Base-by-base conservation (phyloP, 306 rosid species). In the Potentilla sterilis region DNA sequence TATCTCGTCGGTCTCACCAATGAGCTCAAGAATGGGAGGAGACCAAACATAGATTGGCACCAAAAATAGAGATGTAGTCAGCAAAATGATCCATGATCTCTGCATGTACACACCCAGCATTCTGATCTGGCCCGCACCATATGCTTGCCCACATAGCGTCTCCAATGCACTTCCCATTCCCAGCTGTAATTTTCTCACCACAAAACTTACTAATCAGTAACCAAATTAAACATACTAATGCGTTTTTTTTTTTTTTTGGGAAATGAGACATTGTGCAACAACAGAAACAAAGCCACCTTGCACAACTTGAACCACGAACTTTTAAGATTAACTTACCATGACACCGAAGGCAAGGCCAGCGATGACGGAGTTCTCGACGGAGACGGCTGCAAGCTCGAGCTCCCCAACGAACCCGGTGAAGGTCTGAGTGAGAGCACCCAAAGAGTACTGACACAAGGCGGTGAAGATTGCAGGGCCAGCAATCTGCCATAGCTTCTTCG, bases 111-210 rank as follows among this genome's bases (percentile, higher is more conserved):
- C 85, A 0, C 97, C 97, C 11, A 91, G 57, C 97, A 86, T 89
- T 42, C 89, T 83, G 19, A 73, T 49, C 43, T 84, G 83, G 0
- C 97, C 91, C 11, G 95, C 97, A 77, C 97, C 97, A 3, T 41
- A 91, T 75, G 97, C 97, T 86, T 91, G 95, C 62, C 97, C 95
- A 67, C 92, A 89, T 4, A 91, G 80, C 9, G 94, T 89, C 87
- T 91, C 97, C 91, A 91, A 47, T 38, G 97, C 97, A 85, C 97
- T 87, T 7, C 97, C 97, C 97, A 91, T 91, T 11, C 97, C 97
- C 88, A 88, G 76, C 97, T 91, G 65, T 76, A 12, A 65, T 64
- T 40, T 6, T 69, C 19, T 41, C 66, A 49, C 44, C 58, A 73
- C 10, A 55, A 64, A 12, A 37, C 13, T 66, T 4, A n/a, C 3